Evolutionary conservation across 108 stramenopile genomes (phyloP), one percentile per base, ranked within the genome.

Genomic region (Nitzschia sp.): DNA sequence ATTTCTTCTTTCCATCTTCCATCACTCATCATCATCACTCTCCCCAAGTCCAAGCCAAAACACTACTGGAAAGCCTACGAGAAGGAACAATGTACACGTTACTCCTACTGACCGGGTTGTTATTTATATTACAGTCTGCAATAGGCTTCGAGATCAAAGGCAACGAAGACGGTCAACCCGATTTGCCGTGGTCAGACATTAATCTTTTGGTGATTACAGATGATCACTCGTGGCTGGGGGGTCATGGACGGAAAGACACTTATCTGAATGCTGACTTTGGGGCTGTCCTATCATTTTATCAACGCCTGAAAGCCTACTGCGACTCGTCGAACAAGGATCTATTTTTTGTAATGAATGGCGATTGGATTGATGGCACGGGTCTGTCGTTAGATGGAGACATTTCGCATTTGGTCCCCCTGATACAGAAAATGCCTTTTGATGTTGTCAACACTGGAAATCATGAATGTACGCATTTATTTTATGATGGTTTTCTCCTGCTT

Each of bases 401-500:
- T 15, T 59, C 73, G 0, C 46, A 74, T 53, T 59, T 92, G 21
- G 58, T 77, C n/a, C 85, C 80, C 9, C 62, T 92, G 33, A 53
- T 92, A n/a, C 68, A 87, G 66, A 71, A 78, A 15, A 89, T 92
- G 87, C 91, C 91, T 0, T 87, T 75, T 66, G 84, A 88, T 75
- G 82, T 80, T 29, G 55, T 87, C 29, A 87, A 78, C 60, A 53
- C 83, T 34, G 91, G 91, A n/a, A 87, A 92, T 69, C 91, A 92
- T 73, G 91, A 92, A 69, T 44, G 60, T 61, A 61, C 1, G 60
- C 45, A n/a, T n/a, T n/a, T n/a, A n/a, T 44, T n/a, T n/a, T n/a
- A n/a, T n/a, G n/a, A n/a, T n/a, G n/a, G n/a, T n/a, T n/a, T n/a
- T n/a, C n/a, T n/a, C n/a, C n/a, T n/a, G 41, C 9, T 44, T 44